Base-by-base conservation (phyloP, 805 yeast species). In the Hanseniaspora nectarophila region DNA sequence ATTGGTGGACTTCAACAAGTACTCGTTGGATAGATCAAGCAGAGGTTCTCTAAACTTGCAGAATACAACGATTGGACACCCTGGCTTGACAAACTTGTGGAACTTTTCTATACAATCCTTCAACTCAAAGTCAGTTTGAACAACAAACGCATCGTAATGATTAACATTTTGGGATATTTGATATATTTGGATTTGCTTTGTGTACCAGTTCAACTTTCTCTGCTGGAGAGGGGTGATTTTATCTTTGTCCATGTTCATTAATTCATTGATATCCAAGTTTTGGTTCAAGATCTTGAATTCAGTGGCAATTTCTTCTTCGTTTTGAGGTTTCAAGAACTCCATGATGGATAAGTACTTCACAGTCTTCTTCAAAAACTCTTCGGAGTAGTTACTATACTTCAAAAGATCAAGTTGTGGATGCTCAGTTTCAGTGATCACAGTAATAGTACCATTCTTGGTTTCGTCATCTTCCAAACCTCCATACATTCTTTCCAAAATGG, bases 401-500 rank as follows among this genome's bases (percentile, higher is more conserved):
- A 90, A 67, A 0, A 85, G 77, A 54, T 82, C 82, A 26, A 81
- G 68, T 62, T 89, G 89, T 2, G 95, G 81, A 62, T 90, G 97
- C 65, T 92, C 98, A 65, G 87, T 87, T 63, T 92, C 98, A 67
- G 92, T 97, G 1, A 81, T 71, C 20, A 86, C 73, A 2, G 86
- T 73, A 42, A 92, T 78, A 49, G 77, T 69, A 13, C 95, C 95
- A 2, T 61, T 45, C 18, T 53, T 46, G 12, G 53, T 54, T 6
- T 54, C 46, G 7, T 56, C 43, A 32, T 54, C 54, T 42, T 49
- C 56, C 32, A 54, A 50, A 23, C 61, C 65, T 4, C 78, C 77
- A 55, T 79, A 80, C 90, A 94, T 85, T 62, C 97, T 73, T 64
- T 92, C 99, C 67, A 92, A 63, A 74, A 92, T 72, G 4, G 95